Evolutionary conservation across 331 rosid genomes (phyloP), one percentile per base, ranked within the genome.

Genomic region (Ulmus americana): DNA sequence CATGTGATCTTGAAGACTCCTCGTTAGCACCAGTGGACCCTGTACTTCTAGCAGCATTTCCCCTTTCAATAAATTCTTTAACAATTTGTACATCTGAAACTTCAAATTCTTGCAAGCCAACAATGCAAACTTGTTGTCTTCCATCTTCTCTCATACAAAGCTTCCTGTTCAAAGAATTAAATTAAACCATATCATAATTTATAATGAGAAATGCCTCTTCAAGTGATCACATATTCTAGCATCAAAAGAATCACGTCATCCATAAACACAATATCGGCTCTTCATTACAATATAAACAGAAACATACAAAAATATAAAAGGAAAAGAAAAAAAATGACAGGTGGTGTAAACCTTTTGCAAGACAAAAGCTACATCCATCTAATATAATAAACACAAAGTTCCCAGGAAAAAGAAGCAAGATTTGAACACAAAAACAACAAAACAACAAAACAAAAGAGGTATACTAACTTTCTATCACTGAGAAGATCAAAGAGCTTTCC

Each of bases 131-230:
- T 80, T 94, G 97, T 68, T 94, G 99, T 10, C 95, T 77, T 56
- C 97, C 97, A 68, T 94, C 99, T 80, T 94, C 99, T 78, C 99
- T 87, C 97, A 94, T 94, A 49, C 94, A 94, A 76, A 94, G 95
- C 82, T 94, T 94, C 82, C 99, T 94, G 65, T 68, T 55, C 15
- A 58, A 67, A 45, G 74, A 63, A 74, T 64, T 20, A 73, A 70
- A 53, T 64, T 52, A 68, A 39, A 52, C 56, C 48, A 55, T 69
- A 72, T 58, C 78, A 77, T 18, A 51, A 69, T 41, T 55, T 47
- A 55, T 57, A 39, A 28, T 56, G 60, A 42, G 22, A 45, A 52
- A 2, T 42, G 61, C n/a, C 60, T 64, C 71, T 28, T 44, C 54
- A 44, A 63, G 49, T 13, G 59, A 74, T 47, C 15, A 60, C 8